Base-by-base conservation (phyloP, 2,329 filamentous ascomycete species). In the Colletotrichum lupini region DNA sequence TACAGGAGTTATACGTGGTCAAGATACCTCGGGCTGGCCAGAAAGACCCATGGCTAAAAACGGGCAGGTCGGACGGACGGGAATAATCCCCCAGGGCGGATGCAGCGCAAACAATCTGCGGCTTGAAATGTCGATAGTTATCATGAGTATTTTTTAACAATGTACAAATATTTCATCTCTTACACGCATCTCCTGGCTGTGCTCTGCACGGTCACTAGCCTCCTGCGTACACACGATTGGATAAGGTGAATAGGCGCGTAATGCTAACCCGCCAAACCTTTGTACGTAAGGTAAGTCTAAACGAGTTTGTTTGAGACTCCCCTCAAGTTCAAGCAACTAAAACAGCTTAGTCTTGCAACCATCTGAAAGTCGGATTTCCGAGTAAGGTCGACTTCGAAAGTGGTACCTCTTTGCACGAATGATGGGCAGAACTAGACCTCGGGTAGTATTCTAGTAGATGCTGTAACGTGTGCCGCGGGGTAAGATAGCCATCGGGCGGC, bases 11-110 rank as follows among this genome's bases (percentile, higher is more conserved):
- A 72, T 37, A 72, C 59, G 68, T 72, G 72, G 72, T 64, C 53
- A 60, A 67, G 68, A 72, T 74, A 74, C 68, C 72, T 72, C 68
- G 68, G 72, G 68, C 30, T 55, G 53, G 72, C 72, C 68, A 74
- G 32, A 61, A 71, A 71, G 67, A 66, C 71, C 71, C 60, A 73
- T 73, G 71, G 71, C 67, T 65, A 22, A 28, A 70, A 66, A 57
- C n/a, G 71, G 71, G 71, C 67, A 71, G 71, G 67, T 56, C 49
- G 71, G 71, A 42, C 35, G 71, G 71, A 61, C 26, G 24, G 67
- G 60, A 22, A 42, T 35, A 28, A 57, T 32, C 14, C n/a, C 37
- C 46, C 24, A 46, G 19, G 60, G 61, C 49, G 56, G 53, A 52
- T 46, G 37, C 37, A 64, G 60, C 55, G 32, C 67, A 68, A 37